Conservation (phyloP, 805 yeast species). For the Hanseniaspora lachancei region DNA sequence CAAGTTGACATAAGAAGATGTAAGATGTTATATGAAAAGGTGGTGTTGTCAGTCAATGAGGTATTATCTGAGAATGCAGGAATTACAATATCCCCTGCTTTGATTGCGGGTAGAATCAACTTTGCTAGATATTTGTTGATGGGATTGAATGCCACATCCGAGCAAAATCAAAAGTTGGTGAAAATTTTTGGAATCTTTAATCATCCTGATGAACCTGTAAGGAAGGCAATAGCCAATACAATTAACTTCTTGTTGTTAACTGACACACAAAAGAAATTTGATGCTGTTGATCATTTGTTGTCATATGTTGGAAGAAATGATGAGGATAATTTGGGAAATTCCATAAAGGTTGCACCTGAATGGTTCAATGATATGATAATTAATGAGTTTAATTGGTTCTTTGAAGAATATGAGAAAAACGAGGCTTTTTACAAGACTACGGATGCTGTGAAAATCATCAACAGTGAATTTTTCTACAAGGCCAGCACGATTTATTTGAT, state of each 20-base stretch:
- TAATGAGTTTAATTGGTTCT: constrained; percentile 34
- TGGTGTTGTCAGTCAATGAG: not conserved
- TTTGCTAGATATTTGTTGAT: constrained; percentile 41
- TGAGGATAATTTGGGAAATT: constrained; percentile 27
- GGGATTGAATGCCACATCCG: constrained; percentile 43
- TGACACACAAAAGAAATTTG: constrained; percentile 12
- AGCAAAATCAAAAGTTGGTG: constrained; percentile 34
- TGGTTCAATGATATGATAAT: constrained; percentile 30
- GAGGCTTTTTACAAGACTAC: constrained; percentile 18
- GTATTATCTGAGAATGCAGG: not conserved
- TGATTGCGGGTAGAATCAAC: constrained; percentile 18
- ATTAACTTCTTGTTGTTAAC: constrained; percentile 19
- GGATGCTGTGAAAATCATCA: constrained; percentile 43
- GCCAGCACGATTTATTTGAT: constrained; percentile 54
- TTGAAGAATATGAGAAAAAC: constrained; percentile 27
- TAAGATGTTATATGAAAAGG: constrained; percentile 24
- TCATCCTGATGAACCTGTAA: constrained; percentile 62
- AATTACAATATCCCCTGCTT: constrained; percentile 1
- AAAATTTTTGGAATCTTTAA: constrained; percentile 31
- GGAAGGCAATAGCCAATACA: constrained; percentile 42
- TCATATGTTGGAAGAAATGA: constrained; percentile 1
- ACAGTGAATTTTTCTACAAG: constrained; percentile 48
- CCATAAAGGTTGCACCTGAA: constrained; percentile 24
- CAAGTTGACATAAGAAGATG: constrained; percentile 57
- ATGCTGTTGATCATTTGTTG: constrained; percentile 1